These are phyloP conservation scores for Somion occarium DNA, from an alignment of 1,284 basidiomycete genomes.

Conservation along the genomic window DNA sequence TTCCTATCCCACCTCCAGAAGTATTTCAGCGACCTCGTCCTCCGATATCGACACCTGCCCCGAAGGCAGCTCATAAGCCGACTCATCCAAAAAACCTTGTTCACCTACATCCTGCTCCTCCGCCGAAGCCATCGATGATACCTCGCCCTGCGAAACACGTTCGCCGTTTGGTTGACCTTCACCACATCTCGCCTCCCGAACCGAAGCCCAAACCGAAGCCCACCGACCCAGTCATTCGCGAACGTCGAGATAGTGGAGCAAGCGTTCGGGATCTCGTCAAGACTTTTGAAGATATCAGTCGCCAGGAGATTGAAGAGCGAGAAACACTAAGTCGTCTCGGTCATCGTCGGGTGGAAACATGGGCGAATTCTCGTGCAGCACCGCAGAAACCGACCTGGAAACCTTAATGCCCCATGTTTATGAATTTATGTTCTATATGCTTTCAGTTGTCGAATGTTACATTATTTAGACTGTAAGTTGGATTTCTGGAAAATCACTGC, in stretches of 20 bases:
- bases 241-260: conserved; percentile 50
- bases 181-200: conserved; percentile 36
- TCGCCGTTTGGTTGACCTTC: conserved; percentile 50
- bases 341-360: not conserved
- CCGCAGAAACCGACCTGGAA: not conserved
- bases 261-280: conserved; percentile 68
- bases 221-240: conserved; percentile 25
- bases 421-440: not conserved
- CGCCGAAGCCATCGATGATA: conserved; percentile 38
- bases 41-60: conserved; percentile 54
- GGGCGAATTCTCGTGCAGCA: not conserved
- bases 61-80: conserved; percentile 38
- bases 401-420: not conserved
- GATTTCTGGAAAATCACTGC: no score
- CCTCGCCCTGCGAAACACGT: conserved; percentile 36
- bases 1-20: conserved; percentile 51
- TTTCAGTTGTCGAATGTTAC: not conserved
- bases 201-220: conserved; percentile 18
- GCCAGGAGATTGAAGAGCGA: conserved; percentile 13
- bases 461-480: not conserved
- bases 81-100: conserved; percentile 61
- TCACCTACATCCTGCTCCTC: conserved; percentile 46
- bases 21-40: conserved; percentile 44
- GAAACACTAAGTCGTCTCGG: conserved; percentile 15
- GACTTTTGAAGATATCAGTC: conserved; percentile 50